These are phyloP conservation scores for Aspergillus flavus DNA, from an alignment of 2,329 filamentous ascomycete species.

Conservation along the genomic window DNA sequence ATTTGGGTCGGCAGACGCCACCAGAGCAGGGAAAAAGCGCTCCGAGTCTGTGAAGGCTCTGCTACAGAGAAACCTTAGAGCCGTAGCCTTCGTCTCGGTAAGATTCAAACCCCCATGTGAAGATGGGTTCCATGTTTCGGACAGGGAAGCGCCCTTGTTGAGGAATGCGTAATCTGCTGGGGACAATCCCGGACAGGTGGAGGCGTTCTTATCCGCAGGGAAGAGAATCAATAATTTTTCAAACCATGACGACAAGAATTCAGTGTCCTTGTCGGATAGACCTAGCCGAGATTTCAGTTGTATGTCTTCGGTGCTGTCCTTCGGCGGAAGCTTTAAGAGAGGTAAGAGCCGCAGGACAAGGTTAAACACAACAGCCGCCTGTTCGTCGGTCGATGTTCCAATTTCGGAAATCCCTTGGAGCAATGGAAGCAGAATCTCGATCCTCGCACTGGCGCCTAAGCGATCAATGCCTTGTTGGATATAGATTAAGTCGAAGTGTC, in stretches of 20 bases:
- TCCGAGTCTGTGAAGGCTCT: conserved; percentile 83
- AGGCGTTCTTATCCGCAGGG: conserved; percentile 46
- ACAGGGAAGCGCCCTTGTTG: conserved; percentile 57
- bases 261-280: conserved; percentile 70
- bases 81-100: conserved; percentile 69
- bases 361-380: conserved; percentile 74
- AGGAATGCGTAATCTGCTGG: conserved; percentile 69
- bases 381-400: conserved; percentile 54
- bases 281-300: conserved; percentile 67
- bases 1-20: conserved; percentile 80
- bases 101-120: conserved; percentile 65
- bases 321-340: conserved; percentile 66
- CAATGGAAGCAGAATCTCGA: conserved; percentile 71
- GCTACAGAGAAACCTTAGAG: conserved; percentile 74
- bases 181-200: conserved; percentile 63
- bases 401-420: conserved; percentile 67
- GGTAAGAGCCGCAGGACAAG: conserved; percentile 76
- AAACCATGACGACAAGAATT: conserved; percentile 74
- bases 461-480: conserved; percentile 79
- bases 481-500: conserved; percentile 86
- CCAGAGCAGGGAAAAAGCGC: conserved; percentile 79
- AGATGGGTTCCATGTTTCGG: conserved; percentile 64
- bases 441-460: conserved; percentile 63
- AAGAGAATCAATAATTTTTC: conserved; percentile 74
- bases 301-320: conserved; percentile 77